These are phyloP conservation scores for Chamaecyparis obtusa DNA, from an alignment of 75 land plant genomes.

Conservation along the genomic window DNA sequence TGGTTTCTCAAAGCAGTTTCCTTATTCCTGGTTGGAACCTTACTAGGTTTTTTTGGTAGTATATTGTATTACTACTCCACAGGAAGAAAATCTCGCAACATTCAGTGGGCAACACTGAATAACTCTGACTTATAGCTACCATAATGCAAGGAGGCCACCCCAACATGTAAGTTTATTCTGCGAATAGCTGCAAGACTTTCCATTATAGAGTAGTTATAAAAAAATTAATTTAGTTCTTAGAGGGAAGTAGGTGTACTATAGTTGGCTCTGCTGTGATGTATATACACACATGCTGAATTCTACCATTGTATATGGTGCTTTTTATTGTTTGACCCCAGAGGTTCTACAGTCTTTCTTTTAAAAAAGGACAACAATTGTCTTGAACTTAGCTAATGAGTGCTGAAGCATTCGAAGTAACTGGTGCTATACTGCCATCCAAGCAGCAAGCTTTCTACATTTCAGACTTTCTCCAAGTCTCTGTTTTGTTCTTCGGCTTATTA, in stretches of 20 bases:
- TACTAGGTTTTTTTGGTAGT: not conserved
- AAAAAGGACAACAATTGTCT: not conserved
- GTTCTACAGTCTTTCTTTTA: not conserved
- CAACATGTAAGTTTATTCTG: not conserved
- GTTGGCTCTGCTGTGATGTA: not conserved
- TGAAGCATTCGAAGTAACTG: not conserved
- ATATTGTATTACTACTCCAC: not conserved
- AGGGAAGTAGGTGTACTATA: not conserved
- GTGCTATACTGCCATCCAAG: not conserved
- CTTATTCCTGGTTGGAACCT: conserved; percentile 9
- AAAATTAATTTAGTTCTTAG: not conserved
- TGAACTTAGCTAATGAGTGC: not conserved
- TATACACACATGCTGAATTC: not conserved
- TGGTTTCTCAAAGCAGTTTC: not conserved
- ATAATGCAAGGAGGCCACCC: not conserved
- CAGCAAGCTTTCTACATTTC: not conserved
- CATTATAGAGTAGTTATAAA: not conserved
- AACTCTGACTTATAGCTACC: not conserved
- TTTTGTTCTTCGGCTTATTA: not conserved
- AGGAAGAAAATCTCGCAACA: not conserved
- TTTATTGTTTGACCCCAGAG: not conserved
- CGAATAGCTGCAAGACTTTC: not conserved
- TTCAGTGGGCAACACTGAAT: not conserved
- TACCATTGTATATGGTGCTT: not conserved
- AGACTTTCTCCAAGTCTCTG: not conserved